Percentiles rank a stretch among this genome's conserved stretches.
Evolutionary conservation across 352 stramenopile species (phyloP).

Genomic region (Phytopythium oedochilum): DNA sequence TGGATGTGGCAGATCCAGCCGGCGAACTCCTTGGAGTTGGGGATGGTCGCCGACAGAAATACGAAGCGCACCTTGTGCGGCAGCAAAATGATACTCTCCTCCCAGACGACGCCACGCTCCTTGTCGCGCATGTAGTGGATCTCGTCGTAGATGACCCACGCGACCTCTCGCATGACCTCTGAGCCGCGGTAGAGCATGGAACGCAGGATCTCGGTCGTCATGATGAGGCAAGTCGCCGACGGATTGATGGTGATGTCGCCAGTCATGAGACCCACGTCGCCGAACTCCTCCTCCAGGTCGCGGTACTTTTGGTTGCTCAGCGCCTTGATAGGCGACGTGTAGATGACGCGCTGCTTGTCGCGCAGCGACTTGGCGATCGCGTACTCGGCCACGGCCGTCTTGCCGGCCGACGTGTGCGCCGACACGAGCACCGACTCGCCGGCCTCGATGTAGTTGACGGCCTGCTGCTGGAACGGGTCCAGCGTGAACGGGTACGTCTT

Average conservation of each 20-base stretch:
- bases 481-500: conserved; percentile 98
- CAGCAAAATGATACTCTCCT: conserved; percentile 99
- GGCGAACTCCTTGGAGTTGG: conserved; percentile 96
- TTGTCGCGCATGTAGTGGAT: conserved; percentile 99
- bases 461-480: conserved; percentile 98
- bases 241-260: conserved; percentile 99
- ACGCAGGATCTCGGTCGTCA: conserved; percentile 97
- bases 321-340: conserved; percentile 99
- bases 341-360: conserved; percentile 94
- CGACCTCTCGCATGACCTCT: conserved; percentile 98
- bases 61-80: conserved; percentile 98
- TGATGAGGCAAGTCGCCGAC: conserved; percentile 96
- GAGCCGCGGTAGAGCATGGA: conserved; percentile 98
- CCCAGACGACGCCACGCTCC: conserved; percentile 97
- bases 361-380: conserved; percentile 97
- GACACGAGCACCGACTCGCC: conserved; percentile 98
- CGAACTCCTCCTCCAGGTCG: conserved; percentile 93
- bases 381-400: conserved; percentile 98
- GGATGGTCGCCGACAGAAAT: conserved; percentile 99
- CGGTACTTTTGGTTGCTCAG: conserved; percentile 99
- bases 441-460: conserved; percentile 95
- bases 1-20: conserved; percentile 99
- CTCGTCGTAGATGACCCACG: conserved; percentile 99
- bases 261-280: conserved; percentile 98
- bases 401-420: conserved; percentile 97